Percentiles rank a stretch among this genome's conserved stretches.
Evolutionary conservation across 169 alveolate genomes (phyloP).

Genomic region (Fabrea salina): DNA sequence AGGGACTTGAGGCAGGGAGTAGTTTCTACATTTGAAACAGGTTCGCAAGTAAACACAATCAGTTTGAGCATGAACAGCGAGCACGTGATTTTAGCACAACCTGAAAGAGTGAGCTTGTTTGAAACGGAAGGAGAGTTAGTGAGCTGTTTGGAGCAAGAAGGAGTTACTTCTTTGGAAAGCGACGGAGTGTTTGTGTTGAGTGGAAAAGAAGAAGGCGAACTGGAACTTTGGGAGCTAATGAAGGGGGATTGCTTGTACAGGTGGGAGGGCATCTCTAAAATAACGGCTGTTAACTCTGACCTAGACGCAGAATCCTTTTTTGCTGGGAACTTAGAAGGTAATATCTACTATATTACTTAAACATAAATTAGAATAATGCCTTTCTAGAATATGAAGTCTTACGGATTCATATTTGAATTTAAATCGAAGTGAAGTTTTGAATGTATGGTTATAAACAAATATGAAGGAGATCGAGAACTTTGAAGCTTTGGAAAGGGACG

Average conservation of each 20-base stretch:
- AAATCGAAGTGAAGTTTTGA: no score
- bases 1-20: constrained; percentile 24
- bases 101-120: neutral
- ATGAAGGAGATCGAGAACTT: neutral
- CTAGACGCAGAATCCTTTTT: neutral
- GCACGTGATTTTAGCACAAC: neutral
- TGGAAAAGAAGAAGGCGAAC: neutral
- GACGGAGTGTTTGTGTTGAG: constrained; percentile 24
- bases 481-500: constrained; percentile 15
- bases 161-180: constrained; percentile 3
- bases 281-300: neutral
- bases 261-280: neutral
- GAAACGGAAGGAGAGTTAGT: constrained; percentile 3
- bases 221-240: constrained; percentile 23
- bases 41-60: neutral
- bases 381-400: no score
- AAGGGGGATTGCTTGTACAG: constrained; percentile 4
- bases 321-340: constrained; percentile 6
- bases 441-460: neutral
- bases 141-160: neutral
- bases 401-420: no score
- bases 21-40: neutral
- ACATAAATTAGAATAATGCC: no score
- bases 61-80: neutral
- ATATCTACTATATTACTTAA: neutral